These are phyloP conservation scores for Talaromyces sp. DNA, from an alignment of 2,329 filamentous ascomycete genomes.

Conservation along the genomic window DNA sequence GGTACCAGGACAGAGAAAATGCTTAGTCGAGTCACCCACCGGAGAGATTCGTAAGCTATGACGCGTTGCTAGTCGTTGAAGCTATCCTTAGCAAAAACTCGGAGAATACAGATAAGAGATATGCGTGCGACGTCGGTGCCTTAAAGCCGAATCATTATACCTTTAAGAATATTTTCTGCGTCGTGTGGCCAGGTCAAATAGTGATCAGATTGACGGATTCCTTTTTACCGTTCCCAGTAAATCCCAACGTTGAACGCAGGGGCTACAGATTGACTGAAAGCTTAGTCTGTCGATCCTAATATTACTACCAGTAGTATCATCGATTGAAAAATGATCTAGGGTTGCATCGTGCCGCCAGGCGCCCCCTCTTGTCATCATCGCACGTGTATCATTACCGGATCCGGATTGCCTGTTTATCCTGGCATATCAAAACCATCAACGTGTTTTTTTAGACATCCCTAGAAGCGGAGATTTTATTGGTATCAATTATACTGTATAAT, in stretches of 20 bases:
- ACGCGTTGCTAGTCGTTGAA: background rate
- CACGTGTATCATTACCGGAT: background rate
- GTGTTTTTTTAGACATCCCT: background rate
- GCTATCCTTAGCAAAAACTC: background rate
- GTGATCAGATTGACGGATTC: background rate
- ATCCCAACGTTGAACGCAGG: background rate
- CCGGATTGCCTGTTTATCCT: background rate
- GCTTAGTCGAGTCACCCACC: background rate
- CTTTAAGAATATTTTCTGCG: background rate
- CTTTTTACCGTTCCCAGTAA: background rate
- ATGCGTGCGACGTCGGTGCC: background rate
- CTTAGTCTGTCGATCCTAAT: background rate
- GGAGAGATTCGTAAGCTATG: conserved; percentile 1
- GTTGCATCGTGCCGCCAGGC: background rate
- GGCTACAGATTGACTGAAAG: background rate
- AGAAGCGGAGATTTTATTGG: no score
- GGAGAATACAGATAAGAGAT: background rate
- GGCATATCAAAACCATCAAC: background rate
- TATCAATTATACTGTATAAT: no score
- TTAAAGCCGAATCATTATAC: background rate
- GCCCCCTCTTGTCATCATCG: background rate
- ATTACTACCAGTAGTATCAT: background rate
- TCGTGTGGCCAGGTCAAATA: background rate
- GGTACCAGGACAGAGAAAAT: background rate
- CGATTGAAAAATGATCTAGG: background rate